Base-by-base conservation (phyloP, 306 rosid species). In the Gastrolobium bilobum region DNA sequence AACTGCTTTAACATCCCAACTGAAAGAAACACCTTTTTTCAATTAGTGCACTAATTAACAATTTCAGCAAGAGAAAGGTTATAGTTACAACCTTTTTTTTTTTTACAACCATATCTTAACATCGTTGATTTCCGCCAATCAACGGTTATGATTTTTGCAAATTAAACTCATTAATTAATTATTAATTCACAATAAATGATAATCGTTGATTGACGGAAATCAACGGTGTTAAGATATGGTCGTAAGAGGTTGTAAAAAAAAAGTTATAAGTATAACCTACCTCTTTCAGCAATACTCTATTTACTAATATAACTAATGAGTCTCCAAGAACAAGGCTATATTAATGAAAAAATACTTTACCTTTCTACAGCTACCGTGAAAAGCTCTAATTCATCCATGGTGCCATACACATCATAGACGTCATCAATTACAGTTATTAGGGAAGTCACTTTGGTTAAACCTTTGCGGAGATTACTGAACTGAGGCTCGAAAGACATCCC, bases 321-420 rank as follows among this genome's bases (percentile, higher is more conserved):
- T 48, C 54, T 39, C 2, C 4, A 5, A 13, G 74, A 30, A 31
- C 57, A 67, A 44, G 13, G 2, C 4, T 1, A 30, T 34, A 4
- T 29, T 7, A 10, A 4, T 7, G 14, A 15, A 63, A 0, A 2
- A 33, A 7, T 2, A 33, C 14, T 3, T 15, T 37, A 90, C 97
- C 92, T 89, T 74, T 87, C 89, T 1, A 89, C 87, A 0, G 78
- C 83, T 6, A 34, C 10, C 3, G 94, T 91, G 29, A 91, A 91
- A 5, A 81, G 81, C 26, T 83, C 63, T 7, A 88, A 77, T 40
- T 88, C 94, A 7, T 86, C 94, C 33, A 77, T 40, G 20, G 91
- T 88, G 15, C 86, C 97, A 58, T 84, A 85, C 5, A 86, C 85
- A 71, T 88, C 90, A 64, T 85, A 91, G n/a, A 89, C 77, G 59